These are phyloP conservation scores for Penicillium daleae DNA, from an alignment of 495 filamentous ascomycete genomes.

Conservation along the genomic window DNA sequence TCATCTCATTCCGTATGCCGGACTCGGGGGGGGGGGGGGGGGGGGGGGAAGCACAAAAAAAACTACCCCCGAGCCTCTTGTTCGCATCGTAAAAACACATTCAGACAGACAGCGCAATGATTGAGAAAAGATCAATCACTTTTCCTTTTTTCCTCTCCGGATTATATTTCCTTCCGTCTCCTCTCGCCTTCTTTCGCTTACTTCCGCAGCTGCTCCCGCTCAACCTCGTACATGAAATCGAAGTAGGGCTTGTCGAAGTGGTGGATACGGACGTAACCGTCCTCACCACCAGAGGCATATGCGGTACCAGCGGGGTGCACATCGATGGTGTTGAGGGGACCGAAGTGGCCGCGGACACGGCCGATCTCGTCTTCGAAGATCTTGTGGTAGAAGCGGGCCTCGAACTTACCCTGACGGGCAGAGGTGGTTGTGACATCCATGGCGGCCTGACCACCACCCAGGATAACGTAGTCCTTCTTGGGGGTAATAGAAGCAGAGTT, in stretches of 20 bases:
- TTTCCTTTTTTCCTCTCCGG: constrained; percentile 5
- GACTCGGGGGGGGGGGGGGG: constrained; percentile 27
- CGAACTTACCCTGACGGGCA: constrained; percentile 95
- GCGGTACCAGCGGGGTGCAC: constrained; percentile 87
- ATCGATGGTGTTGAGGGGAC: constrained; percentile 87
- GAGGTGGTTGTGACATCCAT: constrained; percentile 99
- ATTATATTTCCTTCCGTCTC: constrained; percentile 19
- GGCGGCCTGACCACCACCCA: constrained; percentile 96
- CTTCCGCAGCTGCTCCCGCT: constrained; percentile 65
- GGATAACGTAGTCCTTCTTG: constrained; percentile 95
- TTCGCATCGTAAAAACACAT: constrained; percentile 51
- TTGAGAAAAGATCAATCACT: constrained; percentile 16
- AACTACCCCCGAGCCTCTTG: constrained; percentile 33
- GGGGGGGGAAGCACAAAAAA: constrained; percentile 13
- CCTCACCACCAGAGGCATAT: constrained; percentile 93
- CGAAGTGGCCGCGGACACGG: constrained; percentile 94
- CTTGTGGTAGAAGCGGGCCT: constrained; percentile 98
- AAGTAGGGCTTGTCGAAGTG: constrained; percentile 98
- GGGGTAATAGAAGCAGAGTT: constrained; percentile 92
- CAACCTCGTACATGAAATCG: constrained; percentile 98
- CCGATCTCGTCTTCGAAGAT: constrained; percentile 99
- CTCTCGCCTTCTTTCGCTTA: constrained; percentile 27
- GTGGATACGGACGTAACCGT: constrained; percentile 97
- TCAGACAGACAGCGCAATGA: constrained; percentile 39
- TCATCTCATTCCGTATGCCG: constrained; percentile 41